Base-by-base conservation (phyloP, 345 rosid genomes). In the Kandelia obovata region DNA sequence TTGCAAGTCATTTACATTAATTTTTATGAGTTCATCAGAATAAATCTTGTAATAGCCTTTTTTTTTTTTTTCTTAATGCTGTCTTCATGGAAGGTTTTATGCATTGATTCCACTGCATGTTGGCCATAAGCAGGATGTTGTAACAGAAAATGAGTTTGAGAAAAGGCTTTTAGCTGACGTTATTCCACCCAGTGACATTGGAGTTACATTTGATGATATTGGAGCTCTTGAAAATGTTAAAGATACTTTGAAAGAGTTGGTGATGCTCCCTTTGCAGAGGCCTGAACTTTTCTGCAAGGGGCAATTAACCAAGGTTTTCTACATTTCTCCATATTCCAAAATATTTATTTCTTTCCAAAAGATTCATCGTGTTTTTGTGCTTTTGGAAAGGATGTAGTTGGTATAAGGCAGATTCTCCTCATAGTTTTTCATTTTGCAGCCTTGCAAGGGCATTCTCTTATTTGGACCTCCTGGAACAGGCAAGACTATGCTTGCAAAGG, bases 401-500 rank as follows among this genome's bases (percentile, higher is more conserved):
- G 35, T 46, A 34, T 63, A 57, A 58, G n/a, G 59, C 55, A 10
- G 32, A 32, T 71, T 53, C 69, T 77, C 69, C 67, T 23, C 21
- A 10, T 56, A 34, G 21, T 67, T 60, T 23, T 56, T 70, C 57
- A 60, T 25, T 69, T 43, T 71, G 77, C 87, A 92, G 96, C 93
- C 96, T 78, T 88, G 92, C 84, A 90, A 90, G 82, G 96, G 96
- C 58, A 90, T 92, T 69, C 93, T 92, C 63, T 73, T 92, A 63
- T 92, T 90, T 79, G 98, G 98, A 69, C 97, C 96, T 62, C 97
- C 97, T 70, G 99, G 97, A 65, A 92, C 97, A 31, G 97, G 99
- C 21, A 95, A 92, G 79, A 95, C 99, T 34, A 90, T 95, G 92
- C 90, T 92, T 58, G 97, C 99, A 31, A 95, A 95, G 77, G 96